A percentile compares a stretch with the other conserved stretches of the same genome.
phyloP scores from a whole-genome alignment of 2,329 filamentous ascomycete genomes.

The Hypoxylon sp. region DNA sequence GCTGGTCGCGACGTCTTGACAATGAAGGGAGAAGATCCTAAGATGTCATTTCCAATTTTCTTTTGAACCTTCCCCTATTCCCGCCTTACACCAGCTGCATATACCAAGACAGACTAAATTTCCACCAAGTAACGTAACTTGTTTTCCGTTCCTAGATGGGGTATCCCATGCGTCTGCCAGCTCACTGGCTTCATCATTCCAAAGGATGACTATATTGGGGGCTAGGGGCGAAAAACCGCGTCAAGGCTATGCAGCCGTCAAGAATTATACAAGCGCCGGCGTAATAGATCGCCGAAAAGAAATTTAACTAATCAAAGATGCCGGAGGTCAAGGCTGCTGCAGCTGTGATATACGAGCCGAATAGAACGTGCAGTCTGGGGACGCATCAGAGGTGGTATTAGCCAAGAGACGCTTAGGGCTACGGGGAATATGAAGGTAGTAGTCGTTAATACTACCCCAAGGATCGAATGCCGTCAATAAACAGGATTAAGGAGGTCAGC shows the following conservation, averaged over 20 bases:
- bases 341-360: background rate
- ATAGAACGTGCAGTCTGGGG: background rate
- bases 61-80: background rate
- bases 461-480: background rate
- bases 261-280: background rate
- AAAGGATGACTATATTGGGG: background rate
- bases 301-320: background rate
- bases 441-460: background rate
- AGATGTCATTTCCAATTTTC: background rate
- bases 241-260: constrained; percentile 2
- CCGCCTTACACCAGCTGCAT: background rate
- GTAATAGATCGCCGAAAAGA: background rate
- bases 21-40: background rate
- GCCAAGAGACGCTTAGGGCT: background rate
- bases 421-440: background rate
- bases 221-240: background rate
- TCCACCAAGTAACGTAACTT: background rate
- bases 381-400: background rate
- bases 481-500: constrained; percentile 1
- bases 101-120: background rate
- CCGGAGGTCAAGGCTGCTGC: background rate
- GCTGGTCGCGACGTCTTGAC: background rate
- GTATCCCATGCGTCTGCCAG: background rate
- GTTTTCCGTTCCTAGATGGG: background rate
- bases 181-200: background rate